Percentiles rank a stretch among this genome's conserved stretches.
These are phyloP conservation scores for Hypoxylon lenormandii DNA, from an alignment of 495 filamentous ascomycete genomes.

Conservation along the genomic window DNA sequence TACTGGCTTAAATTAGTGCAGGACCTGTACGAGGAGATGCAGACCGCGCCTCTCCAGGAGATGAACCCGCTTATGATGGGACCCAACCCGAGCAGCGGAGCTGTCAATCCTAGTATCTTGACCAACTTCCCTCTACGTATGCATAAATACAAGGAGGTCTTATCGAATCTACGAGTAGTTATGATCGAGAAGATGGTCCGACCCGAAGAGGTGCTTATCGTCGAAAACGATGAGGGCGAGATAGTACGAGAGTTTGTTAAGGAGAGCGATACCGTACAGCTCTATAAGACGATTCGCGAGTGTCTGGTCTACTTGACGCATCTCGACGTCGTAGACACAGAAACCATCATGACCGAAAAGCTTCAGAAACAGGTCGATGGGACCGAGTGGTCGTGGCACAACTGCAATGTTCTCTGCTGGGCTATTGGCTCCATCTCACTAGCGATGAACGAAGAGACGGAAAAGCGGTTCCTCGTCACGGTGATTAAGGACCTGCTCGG, in stretches of 20 bases:
- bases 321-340: conserved; percentile 95
- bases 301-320: conserved; percentile 98
- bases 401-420: conserved; percentile 99
- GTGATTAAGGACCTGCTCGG: conserved; percentile 99
- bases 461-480: conserved; percentile 97
- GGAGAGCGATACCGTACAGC: conserved; percentile 97
- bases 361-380: conserved; percentile 93
- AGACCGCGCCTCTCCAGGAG: conserved; percentile 88
- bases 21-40: conserved; percentile 99
- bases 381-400: conserved; percentile 97
- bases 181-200: conserved; percentile 99
- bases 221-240: conserved; percentile 99
- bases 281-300: conserved; percentile 98
- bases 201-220: conserved; percentile 97
- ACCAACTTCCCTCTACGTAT: conserved; percentile 91
- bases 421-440: conserved; percentile 98
- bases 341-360: conserved; percentile 99
- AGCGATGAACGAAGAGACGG: conserved; percentile 99
- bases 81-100: conserved; percentile 73
- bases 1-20: conserved; percentile 99
- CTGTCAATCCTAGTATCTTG: conserved; percentile 82
- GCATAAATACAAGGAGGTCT: conserved; percentile 93
- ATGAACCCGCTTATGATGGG: conserved; percentile 82
- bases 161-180: conserved; percentile 91
- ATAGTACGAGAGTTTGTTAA: conserved; percentile 99